These are phyloP conservation scores for Datura wrightii DNA, from an alignment of 257 asterid genomes.

Conservation along the genomic window DNA sequence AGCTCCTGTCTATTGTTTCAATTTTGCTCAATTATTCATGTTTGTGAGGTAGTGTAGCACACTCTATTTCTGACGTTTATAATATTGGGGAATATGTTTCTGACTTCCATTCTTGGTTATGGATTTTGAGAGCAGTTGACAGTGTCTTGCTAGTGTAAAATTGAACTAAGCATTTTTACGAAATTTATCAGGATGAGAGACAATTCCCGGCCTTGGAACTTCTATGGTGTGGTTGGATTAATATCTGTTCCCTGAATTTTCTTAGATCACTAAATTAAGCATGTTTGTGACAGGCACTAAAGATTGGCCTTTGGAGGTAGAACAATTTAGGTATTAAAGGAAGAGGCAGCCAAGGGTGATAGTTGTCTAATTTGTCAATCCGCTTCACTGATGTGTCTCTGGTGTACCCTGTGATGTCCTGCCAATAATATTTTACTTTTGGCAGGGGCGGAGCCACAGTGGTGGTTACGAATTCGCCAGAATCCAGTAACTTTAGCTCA, in stretches of 20 bases:
- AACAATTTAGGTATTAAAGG: conserved; percentile 9
- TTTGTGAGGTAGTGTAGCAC: neutral
- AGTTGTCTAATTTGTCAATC: neutral
- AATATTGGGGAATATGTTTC: neutral
- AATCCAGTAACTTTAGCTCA: neutral
- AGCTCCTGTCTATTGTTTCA: conserved; percentile 30
- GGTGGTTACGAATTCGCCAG: neutral
- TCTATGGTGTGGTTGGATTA: neutral
- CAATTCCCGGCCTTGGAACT: neutral
- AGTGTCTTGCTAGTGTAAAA: neutral
- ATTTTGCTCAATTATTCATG: neutral
- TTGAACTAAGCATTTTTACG: neutral
- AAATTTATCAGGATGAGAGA: neutral
- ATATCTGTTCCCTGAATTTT: neutral
- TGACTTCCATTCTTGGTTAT: neutral
- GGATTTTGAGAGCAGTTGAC: neutral
- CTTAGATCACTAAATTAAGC: neutral
- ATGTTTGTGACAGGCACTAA: neutral
- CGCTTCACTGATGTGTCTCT: neutral
- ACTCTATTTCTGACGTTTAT: neutral
- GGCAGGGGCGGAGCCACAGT: neutral
- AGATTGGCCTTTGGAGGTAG: neutral
- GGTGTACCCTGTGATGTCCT: conserved; percentile 2
- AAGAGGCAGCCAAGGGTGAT: conserved; percentile 3
- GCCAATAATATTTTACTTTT: neutral